Evolutionary conservation across 148 eudicot species (phyloP), one percentile per base, ranked within the genome.

Genomic region (Chenopodium berlandieri): DNA sequence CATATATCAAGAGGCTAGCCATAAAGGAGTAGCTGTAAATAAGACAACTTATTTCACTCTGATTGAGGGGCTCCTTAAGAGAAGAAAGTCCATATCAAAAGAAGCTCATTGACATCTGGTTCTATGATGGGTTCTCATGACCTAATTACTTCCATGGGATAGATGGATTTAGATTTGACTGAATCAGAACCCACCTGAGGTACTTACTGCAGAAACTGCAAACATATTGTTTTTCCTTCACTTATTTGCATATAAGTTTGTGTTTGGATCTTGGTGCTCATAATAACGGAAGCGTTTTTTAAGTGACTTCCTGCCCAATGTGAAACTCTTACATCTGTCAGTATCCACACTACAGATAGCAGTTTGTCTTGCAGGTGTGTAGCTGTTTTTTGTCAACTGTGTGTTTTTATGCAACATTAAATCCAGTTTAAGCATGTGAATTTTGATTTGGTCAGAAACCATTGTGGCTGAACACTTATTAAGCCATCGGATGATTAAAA

Each of bases 41-140:
- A 92, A 91, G 73, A 83, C 88, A 7, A 72, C 91, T 4, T 89
- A 91, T 82, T 88, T 92, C 70, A 76, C 85, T 72, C 80, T 94
- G 82, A 94, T 94, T 84, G 86, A 86, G 84, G 94, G 94, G 63
- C 95, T 92, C 3, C 85, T 94, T 25, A 89, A 85, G 87, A 84
- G 86, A 75, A 85, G 86, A 81, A 91, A 87, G 75, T 75, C 86
- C 40, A 84, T 76, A 74, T 72, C 78, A 25, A 87, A 82, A 65
- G 84, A 60, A 65, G 77, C 46, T 81, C 75, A 40, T 52, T 69
- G 62, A 72, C 46, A 52, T 68, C 56, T 47, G 77, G 72, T 47
- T 8, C 19, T 46, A 19, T 79, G 48, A 40, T 37, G 68, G 27
- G 12, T 75, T 56, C 58, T 23, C 44, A 14, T 81, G 56, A 25